Base-by-base conservation (phyloP, 129 eudicot species). In the Centaurea solstitialis region DNA sequence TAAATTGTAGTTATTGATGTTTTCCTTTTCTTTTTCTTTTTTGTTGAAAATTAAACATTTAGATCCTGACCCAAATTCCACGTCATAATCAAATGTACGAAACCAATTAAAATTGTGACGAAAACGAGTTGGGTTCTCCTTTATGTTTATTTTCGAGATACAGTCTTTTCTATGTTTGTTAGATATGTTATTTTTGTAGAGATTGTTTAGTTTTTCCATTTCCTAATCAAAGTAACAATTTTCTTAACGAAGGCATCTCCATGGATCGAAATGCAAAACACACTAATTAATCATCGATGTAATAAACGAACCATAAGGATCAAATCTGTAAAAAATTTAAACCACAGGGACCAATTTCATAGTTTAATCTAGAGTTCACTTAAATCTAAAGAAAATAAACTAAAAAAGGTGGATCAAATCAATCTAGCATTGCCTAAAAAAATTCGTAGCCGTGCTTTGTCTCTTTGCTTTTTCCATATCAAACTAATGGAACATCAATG, bases 361-460 rank as follows among this genome's bases (percentile, higher is more conserved):
- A 62, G 75, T 75, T 62, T 79, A 65, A 18, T 20, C 26, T 30
- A 37, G 71, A 80, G 7, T 65, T 18, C 68, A 61, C 26, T 26
- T 28, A 69, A 26, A 30, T 53, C 20, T 37, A 13, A 21, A 7
- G 9, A 24, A 21, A 7, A 62, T 7, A 21, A 66, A 64, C 5
- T 7, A 12, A 1, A 38, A 62, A 65, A 62, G 23, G 80, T 23
- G 64, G 74, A 64, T 66, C 38, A 50, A 43, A n/a, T 75, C 68
- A 6, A 37, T 15, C 81, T 37, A 43, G 28, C 59, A 41, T 6
- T 82, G 59, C 20, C 74, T 33, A 77, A 62, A 68, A 81, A 71
- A 74, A 73, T 72, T 74, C 74, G 68, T 41, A 78, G 72, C 81
- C 81, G 72, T 82, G 81, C 22, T 70, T 39, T 78, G 33, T 76